A percentile compares a stretch with the other conserved stretches of the same genome.
Conservation (phyloP, 371 early-diverging fungal species). For the Haplosporangium sp. region DNA sequence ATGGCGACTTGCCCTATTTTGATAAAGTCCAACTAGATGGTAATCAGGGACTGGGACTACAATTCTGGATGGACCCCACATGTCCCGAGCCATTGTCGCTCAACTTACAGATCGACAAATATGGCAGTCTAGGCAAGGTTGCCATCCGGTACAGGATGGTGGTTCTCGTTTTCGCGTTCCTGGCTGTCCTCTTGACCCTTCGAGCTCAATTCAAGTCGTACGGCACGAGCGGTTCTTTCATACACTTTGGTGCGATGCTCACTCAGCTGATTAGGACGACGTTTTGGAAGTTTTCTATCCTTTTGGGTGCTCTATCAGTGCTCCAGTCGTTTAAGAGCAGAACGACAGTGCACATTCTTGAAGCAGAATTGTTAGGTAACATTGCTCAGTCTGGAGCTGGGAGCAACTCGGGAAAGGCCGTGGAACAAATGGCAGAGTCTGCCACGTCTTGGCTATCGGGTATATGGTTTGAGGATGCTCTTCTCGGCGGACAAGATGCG, state of each 20-base stretch:
- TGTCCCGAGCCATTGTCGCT: slow-evolving; percentile 60
- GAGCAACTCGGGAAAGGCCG: neutral
- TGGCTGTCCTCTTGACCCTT: slow-evolving; percentile 68
- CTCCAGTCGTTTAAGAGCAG: slow-evolving; percentile 18
- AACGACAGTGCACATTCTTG: neutral
- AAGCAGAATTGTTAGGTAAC: neutral
- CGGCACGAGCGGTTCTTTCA: slow-evolving; percentile 43
- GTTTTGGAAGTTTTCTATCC: slow-evolving; percentile 19
- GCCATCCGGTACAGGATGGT: slow-evolving; percentile 79
- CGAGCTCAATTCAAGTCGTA: slow-evolving; percentile 71
- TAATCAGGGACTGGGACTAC: slow-evolving; percentile 67
- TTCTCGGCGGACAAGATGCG: slow-evolving; percentile 65
- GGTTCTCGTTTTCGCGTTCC: slow-evolving; percentile 71
- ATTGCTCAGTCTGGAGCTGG: too few species aligned
- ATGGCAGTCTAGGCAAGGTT: slow-evolving; percentile 77
- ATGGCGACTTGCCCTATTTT: slow-evolving; percentile 77
- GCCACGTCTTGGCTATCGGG: neutral
- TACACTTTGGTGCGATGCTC: slow-evolving; percentile 26
- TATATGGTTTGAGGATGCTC: slow-evolving; percentile 49
- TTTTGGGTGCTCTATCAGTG: slow-evolving; percentile 11
- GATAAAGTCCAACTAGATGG: slow-evolving; percentile 42
- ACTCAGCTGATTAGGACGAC: slow-evolving; percentile 1
- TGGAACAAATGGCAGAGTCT: neutral
- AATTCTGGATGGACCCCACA: slow-evolving; percentile 76
- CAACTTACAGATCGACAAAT: slow-evolving; percentile 71